Conservation (phyloP, 2,329 filamentous ascomycete species). For the Trichoderma atroviride region DNA sequence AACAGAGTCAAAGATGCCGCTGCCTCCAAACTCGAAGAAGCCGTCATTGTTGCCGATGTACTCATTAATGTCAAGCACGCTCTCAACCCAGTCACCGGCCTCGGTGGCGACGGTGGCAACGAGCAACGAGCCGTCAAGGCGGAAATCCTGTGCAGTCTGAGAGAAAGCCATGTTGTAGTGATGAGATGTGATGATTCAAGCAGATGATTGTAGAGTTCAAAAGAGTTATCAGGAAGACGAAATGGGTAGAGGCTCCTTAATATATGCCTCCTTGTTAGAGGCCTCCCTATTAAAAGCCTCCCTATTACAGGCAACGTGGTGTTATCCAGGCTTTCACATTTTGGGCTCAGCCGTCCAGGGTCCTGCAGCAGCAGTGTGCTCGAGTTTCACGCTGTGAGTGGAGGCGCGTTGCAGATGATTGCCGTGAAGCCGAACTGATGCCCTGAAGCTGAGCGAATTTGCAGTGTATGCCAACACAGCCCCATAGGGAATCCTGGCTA, state of each 20-base stretch:
- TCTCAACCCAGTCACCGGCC: slow-evolving; percentile 6
- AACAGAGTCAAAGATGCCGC: background rate
- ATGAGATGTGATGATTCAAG: background rate
- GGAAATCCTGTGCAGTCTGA: slow-evolving; percentile 10
- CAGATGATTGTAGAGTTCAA: background rate
- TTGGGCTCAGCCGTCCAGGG: background rate
- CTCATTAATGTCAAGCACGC: slow-evolving; percentile 9
- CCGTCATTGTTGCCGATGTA: slow-evolving; percentile 17
- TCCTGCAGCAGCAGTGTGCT: background rate
- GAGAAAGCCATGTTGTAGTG: slow-evolving; percentile 5
- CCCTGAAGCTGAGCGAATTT: background rate
- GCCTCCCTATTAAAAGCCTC: background rate
- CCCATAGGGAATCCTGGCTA: background rate
- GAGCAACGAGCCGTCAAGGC: slow-evolving; percentile 21
- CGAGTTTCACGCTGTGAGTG: background rate
- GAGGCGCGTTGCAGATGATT: background rate
- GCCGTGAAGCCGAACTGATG: background rate
- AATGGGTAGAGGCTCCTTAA: background rate
- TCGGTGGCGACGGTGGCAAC: slow-evolving; percentile 1
- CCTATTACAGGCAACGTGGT: background rate
- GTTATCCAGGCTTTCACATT: background rate
- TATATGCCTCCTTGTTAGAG: background rate
- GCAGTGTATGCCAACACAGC: background rate
- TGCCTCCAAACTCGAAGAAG: background rate
- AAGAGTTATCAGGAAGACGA: background rate